These are phyloP conservation scores for Trichoderma lentiforme DNA, from an alignment of 2,329 filamentous ascomycete species.

Conservation along the genomic window DNA sequence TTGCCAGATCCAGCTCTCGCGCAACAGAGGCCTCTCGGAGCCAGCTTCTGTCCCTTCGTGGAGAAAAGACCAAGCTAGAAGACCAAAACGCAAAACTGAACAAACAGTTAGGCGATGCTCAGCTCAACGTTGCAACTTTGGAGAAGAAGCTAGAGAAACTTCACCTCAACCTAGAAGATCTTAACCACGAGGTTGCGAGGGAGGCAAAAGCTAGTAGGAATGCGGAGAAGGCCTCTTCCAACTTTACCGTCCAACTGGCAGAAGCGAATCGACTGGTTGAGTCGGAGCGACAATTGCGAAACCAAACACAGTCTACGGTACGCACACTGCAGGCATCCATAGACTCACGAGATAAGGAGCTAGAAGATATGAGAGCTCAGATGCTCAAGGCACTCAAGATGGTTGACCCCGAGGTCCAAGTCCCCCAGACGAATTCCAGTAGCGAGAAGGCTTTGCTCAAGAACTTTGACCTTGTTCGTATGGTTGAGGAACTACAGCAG, in stretches of 20 bases:
- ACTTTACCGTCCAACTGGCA: constrained; percentile 75
- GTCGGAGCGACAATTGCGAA: constrained; percentile 80
- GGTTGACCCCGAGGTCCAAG: constrained; percentile 71
- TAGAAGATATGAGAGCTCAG: constrained; percentile 75
- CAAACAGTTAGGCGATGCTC: constrained; percentile 81
- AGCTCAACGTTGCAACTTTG: constrained; percentile 75
- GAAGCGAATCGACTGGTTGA: constrained; percentile 88
- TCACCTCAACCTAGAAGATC: constrained; percentile 80
- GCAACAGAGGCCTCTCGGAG: constrained; percentile 79
- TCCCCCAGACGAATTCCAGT: constrained; percentile 56
- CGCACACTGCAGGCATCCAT: constrained; percentile 76
- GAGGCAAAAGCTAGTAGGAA: constrained; percentile 88
- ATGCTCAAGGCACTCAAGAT: constrained; percentile 80
- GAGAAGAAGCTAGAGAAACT: constrained; percentile 96
- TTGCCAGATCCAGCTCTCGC: constrained; percentile 82
- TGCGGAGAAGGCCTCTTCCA: constrained; percentile 83
- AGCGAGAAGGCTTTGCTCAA: constrained; percentile 66
- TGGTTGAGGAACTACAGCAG: constrained; percentile 84
- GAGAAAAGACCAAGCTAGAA: constrained; percentile 78
- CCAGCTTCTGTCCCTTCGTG: constrained; percentile 71
- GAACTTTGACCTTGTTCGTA: constrained; percentile 80
- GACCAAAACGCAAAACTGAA: constrained; percentile 78
- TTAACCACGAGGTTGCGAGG: constrained; percentile 85
- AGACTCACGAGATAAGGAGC: constrained; percentile 75
- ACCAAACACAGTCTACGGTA: constrained; percentile 80